These are phyloP conservation scores for Phylloporus sp. DNA, from an alignment of 768 basidiomycete genomes.

Conservation along the genomic window DNA sequence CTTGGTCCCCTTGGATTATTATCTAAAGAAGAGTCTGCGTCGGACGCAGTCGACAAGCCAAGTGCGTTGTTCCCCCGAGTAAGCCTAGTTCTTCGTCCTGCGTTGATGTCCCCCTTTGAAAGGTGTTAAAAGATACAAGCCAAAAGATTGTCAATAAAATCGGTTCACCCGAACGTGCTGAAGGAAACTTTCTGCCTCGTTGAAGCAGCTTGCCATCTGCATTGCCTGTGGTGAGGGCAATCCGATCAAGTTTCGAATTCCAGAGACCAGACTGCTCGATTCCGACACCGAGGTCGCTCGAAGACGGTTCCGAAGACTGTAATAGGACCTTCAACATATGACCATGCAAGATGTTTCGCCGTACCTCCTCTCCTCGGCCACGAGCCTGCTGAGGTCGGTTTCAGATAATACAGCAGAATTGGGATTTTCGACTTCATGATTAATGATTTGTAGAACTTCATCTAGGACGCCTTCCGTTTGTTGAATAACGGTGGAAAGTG, in stretches of 20 bases:
- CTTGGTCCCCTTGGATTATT: not conserved
- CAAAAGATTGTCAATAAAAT: too few relatives aligned
- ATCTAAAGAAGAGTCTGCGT: not conserved
- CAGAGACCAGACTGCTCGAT: not conserved
- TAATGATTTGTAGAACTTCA: not conserved
- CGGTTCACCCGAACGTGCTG: not conserved
- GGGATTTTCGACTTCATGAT: not conserved
- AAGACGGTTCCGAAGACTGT: constrained; percentile 4
- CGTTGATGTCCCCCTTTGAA: constrained; percentile 3
- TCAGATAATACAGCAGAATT: constrained; percentile 2
- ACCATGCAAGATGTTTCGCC: not conserved
- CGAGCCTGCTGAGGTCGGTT: not conserved
- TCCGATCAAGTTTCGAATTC: not conserved
- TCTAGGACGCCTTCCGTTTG: not conserved
- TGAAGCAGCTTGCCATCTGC: not conserved
- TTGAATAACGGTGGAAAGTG: not conserved
- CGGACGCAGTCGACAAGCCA: not conserved
- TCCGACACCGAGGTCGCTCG: not conserved
- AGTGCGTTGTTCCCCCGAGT: not conserved
- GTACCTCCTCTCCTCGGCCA: constrained; percentile 7
- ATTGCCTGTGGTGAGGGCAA: not conserved
- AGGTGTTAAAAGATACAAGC: not conserved
- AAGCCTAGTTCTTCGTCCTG: not conserved
- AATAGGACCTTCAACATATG: not conserved
- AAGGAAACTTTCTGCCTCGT: constrained; percentile 2